These are phyloP conservation scores for Acacia crassicarpa DNA, from an alignment of 306 rosid species.

Conservation along the genomic window DNA sequence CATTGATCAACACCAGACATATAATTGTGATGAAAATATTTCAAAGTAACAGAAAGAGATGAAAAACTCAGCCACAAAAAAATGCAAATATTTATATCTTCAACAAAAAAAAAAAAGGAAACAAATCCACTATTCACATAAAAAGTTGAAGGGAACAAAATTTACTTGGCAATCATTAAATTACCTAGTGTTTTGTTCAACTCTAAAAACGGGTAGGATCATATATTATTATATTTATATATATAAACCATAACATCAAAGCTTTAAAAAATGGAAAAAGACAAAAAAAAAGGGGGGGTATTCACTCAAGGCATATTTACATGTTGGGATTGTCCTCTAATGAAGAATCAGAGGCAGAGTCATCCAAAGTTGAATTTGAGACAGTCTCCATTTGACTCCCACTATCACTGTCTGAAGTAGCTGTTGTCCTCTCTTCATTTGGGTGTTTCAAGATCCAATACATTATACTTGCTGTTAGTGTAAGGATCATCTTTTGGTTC, in stretches of 20 bases:
- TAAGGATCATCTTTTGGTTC: slow-evolving; percentile 97
- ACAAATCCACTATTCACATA: background rate
- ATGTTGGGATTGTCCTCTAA: slow-evolving; percentile 67
- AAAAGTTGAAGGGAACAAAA: background rate
- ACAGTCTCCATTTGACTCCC: slow-evolving; percentile 78
- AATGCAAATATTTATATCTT: background rate
- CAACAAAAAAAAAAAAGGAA: background rate
- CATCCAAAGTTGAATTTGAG: slow-evolving; percentile 83
- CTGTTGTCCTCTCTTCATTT: slow-evolving; percentile 59
- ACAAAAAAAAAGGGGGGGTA: slow-evolving; percentile 2
- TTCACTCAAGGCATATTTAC: slow-evolving; percentile 49
- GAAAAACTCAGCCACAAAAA: background rate
- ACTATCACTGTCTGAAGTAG: slow-evolving; percentile 73
- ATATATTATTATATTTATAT: background rate
- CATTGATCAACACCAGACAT: background rate
- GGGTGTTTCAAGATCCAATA: slow-evolving; percentile 91
- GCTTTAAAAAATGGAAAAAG: background rate
- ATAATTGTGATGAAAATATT: background rate
- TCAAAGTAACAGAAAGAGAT: background rate
- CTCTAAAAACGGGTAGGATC: slow-evolving; percentile 20
- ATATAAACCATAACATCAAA: slow-evolving; percentile 17
- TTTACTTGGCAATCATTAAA: slow-evolving; percentile 27
- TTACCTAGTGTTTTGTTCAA: slow-evolving; percentile 49
- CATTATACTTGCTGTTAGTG: slow-evolving; percentile 94
- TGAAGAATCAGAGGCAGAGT: slow-evolving; percentile 92